Base-by-base conservation (phyloP, 2,329 filamentous ascomycete genomes). In the Coniochaeta sp. region DNA sequence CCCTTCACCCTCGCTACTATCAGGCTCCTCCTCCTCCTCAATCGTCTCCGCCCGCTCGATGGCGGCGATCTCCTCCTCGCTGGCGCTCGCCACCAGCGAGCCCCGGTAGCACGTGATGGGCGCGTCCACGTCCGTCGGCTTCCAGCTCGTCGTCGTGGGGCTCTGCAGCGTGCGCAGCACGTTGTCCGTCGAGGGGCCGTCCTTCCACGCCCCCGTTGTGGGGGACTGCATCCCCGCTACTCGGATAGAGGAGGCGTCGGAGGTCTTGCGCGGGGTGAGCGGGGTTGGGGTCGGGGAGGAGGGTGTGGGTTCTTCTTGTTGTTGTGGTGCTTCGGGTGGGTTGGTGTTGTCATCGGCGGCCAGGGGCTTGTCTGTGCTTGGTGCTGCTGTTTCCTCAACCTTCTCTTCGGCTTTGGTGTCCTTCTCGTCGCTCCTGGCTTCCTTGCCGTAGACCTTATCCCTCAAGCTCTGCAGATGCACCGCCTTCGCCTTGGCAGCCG, bases 401-500 rank as follows among this genome's bases (percentile, higher is more conserved):
- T n/a, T n/a, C n/a, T n/a, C n/a, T n/a, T n/a, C n/a, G 5, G 53
- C 51, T 7, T 54, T 51, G 3, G 40, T 50, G 9, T 56, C 42
- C 4, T 55, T 27, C 12, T 14, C 28, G 22, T 40, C 42, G 7
- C 2, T 12, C 22, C 46, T 51, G 14, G 59, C 59, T 18, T 67
- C 67, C 58, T 76, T 76, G 49, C 76, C 76, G 56, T 81, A 65
- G 5, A 79, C 78, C 65, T 81, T 81, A 51, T 78, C 74, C 51
- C 77, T 71, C 55, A 82, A 64, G 59, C 65, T 71, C 56, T 79
- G 73, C 55, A 82, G 71, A 51, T 75, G 75, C 57, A 77, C 69
- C 58, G 83, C 74, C 68, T 85, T 85, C 48, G 82, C 82, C 66
- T 80, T 85, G 59, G 77, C 70, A 0, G 82, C 83, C 48, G 79